phyloP scores from a whole-genome alignment of 78 protist genomes.

The Chrysochromulina parva region DNA sequence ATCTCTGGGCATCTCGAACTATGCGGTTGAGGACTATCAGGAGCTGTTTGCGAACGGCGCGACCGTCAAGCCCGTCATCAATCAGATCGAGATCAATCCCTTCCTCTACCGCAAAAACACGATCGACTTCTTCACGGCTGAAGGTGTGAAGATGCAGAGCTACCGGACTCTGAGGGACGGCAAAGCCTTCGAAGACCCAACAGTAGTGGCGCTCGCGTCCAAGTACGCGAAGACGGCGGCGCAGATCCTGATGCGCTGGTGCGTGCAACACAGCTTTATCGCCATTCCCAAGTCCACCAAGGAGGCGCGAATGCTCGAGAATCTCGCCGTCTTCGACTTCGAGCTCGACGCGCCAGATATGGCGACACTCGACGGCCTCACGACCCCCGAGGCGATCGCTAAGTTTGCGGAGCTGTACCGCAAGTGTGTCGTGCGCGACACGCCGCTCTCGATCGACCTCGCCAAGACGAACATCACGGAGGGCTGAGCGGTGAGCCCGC shows the following conservation, averaged over 20 bases:
- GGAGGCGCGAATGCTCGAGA: neutral
- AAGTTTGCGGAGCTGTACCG: neutral
- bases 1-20: constrained; percentile 56
- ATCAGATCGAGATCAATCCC: constrained; percentile 52
- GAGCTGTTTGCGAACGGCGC: constrained; percentile 7
- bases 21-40: constrained; percentile 26
- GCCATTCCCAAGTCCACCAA: neutral
- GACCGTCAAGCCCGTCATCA: constrained; percentile 23
- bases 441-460: neutral
- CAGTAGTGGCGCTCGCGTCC: neutral
- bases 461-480: neutral
- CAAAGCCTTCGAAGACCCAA: constrained; percentile 6
- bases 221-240: neutral
- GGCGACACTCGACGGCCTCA: neutral
- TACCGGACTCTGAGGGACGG: neutral
- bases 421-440: neutral
- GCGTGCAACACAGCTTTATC: constrained; percentile 10
- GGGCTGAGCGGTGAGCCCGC: neutral
- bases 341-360: neutral
- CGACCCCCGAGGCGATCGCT: neutral
- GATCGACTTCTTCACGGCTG: neutral
- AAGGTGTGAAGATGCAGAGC: neutral
- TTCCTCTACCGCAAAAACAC: constrained; percentile 42
- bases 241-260: constrained; percentile 10
- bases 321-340: neutral